These are phyloP conservation scores for Saururus chinensis DNA, from an alignment of 164 flowering plant genomes.

Conservation along the genomic window DNA sequence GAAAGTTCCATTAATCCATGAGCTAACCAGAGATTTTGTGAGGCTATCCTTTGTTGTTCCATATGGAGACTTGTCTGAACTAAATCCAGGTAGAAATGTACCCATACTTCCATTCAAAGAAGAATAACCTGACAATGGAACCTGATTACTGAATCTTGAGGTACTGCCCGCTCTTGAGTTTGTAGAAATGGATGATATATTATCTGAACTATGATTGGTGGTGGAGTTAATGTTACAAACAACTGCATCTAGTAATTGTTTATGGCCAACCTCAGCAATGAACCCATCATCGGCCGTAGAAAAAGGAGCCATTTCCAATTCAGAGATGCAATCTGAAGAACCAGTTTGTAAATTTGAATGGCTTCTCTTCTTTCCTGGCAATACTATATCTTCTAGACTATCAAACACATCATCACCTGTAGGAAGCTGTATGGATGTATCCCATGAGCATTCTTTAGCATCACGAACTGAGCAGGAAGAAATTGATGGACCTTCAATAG, in stretches of 20 bases:
- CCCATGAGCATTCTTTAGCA: too few species aligned
- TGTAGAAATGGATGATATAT: slow-evolving; percentile 29
- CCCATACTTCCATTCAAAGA: slow-evolving; percentile 21
- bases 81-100: slow-evolving; percentile 12
- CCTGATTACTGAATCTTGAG: slow-evolving; percentile 21
- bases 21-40: slow-evolving; percentile 36
- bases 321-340: slow-evolving; percentile 29
- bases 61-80: slow-evolving; percentile 13
- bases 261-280: slow-evolving; percentile 51
- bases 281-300: slow-evolving; percentile 33
- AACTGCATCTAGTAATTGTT: slow-evolving; percentile 37
- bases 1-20: slow-evolving; percentile 52
- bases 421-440: slow-evolving; percentile 6
- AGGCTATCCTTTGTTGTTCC: slow-evolving; percentile 22
- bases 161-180: slow-evolving; percentile 28
- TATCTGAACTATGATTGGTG: slow-evolving; percentile 28
- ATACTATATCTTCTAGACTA: slow-evolving; percentile 24
- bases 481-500: slow-evolving; percentile 22
- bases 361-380: slow-evolving; percentile 18
- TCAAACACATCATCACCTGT: slow-evolving; percentile 24
- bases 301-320: slow-evolving; percentile 20
- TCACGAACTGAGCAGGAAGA: slow-evolving; percentile 12
- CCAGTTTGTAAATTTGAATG: slow-evolving; percentile 12
- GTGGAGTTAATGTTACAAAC: slow-evolving; percentile 15
- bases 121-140: slow-evolving; percentile 19